Conservation (phyloP, 345 rosid species). For the Citrus inodora region DNA sequence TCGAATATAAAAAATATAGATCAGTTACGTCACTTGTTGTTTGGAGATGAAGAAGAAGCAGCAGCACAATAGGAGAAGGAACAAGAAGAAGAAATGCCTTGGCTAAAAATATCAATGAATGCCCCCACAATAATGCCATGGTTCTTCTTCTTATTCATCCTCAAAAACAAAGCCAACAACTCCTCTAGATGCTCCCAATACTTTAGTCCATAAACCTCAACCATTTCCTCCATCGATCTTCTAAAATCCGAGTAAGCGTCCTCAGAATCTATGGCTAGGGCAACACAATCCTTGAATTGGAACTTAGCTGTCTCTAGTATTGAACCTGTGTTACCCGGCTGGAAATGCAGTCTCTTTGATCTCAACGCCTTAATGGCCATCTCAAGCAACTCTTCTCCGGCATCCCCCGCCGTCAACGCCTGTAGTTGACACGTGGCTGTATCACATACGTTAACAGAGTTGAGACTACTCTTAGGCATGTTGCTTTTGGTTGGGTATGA, state of each 20-base stretch:
- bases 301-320: slow-evolving; percentile 19
- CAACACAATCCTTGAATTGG: slow-evolving; percentile 12
- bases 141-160: slow-evolving; percentile 27
- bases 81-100: too few relatives aligned
- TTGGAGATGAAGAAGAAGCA: too few relatives aligned
- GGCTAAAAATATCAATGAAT: not conserved
- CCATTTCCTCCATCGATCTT: slow-evolving; percentile 39
- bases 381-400: not conserved
- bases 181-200: slow-evolving; percentile 33
- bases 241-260: slow-evolving; percentile 30
- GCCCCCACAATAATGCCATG: slow-evolving; percentile 33
- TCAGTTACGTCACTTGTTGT: too few relatives aligned
- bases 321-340: slow-evolving; percentile 25
- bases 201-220: not conserved
- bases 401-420: not conserved
- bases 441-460: not conserved
- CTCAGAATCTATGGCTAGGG: slow-evolving; percentile 10
- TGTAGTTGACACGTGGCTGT: not conserved
- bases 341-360: slow-evolving; percentile 34
- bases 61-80: too few relatives aligned
- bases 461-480: not conserved
- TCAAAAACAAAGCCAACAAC: slow-evolving; percentile 27
- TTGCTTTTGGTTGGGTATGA: slow-evolving; percentile 6
- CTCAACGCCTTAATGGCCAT: slow-evolving; percentile 22
- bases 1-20: too few relatives aligned